Conservation (phyloP, 2,329 filamentous ascomycete species). For the Stagonosporopsis rhizophila region DNA sequence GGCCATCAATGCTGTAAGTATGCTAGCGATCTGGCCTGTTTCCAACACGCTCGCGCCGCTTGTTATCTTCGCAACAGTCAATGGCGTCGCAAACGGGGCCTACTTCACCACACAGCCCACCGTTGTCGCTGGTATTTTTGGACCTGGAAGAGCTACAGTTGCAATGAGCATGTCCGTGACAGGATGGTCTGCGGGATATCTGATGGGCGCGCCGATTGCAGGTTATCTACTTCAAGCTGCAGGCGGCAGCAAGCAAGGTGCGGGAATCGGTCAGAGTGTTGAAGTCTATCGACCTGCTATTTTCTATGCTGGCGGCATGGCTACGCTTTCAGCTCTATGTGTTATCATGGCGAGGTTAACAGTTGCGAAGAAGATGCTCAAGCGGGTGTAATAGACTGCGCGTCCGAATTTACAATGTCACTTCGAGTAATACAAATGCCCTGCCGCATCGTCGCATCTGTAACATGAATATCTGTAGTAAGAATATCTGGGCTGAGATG, state of each 20-base stretch:
- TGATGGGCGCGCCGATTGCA: slow-evolving; percentile 39
- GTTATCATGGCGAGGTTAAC: slow-evolving; percentile 10
- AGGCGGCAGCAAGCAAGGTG: slow-evolving; percentile 25
- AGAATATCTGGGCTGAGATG: too few relatives aligned
- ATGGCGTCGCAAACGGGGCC: slow-evolving; percentile 38
- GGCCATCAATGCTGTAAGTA: slow-evolving; percentile 33
- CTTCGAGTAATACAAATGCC: background rate
- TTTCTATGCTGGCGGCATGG: slow-evolving; percentile 37
- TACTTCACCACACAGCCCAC: slow-evolving; percentile 38
- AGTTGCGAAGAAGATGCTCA: slow-evolving; percentile 10
- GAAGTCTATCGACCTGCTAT: slow-evolving; percentile 37
- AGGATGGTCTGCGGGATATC: slow-evolving; percentile 36
- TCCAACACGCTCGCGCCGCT: slow-evolving; percentile 32
- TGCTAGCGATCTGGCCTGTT: slow-evolving; percentile 43
- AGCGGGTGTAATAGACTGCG: background rate
- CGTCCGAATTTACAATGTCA: background rate
- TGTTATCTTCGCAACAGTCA: slow-evolving; percentile 34
- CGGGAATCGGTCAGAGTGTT: slow-evolving; percentile 19
- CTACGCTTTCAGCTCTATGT: slow-evolving; percentile 8
- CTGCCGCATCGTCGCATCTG: background rate
- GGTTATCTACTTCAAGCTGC: slow-evolving; percentile 35
- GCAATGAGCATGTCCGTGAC: slow-evolving; percentile 39
- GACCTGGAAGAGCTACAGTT: slow-evolving; percentile 32
- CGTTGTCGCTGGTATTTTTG: slow-evolving; percentile 36
- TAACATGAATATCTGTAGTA: background rate